Conservation (phyloP, 2,329 filamentous ascomycete species). For the Pyrenophora seminiperda region DNA sequence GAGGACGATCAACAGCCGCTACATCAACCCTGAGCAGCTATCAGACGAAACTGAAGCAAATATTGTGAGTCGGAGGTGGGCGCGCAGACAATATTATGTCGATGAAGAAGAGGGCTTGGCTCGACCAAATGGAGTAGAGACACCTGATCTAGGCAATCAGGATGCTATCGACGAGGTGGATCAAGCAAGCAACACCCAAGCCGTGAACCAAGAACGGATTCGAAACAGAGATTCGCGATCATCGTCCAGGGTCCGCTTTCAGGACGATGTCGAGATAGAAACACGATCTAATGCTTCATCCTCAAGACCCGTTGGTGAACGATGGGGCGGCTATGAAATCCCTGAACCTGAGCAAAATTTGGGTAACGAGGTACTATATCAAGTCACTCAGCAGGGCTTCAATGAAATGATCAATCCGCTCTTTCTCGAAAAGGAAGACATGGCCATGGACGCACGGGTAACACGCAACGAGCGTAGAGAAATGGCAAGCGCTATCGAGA, state of each 20-base stretch:
- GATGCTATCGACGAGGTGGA: constrained; percentile 18
- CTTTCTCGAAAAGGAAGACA: constrained; percentile 80
- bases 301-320: constrained; percentile 68
- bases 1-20: constrained; percentile 13
- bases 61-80: constrained; percentile 69
- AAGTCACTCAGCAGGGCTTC: constrained; percentile 88
- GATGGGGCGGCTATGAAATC: constrained; percentile 79
- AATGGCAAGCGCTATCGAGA: constrained; percentile 28
- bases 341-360: constrained; percentile 81
- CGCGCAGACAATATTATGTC: constrained; percentile 77
- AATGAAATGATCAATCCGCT: constrained; percentile 89
- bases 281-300: constrained; percentile 74
- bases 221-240: constrained; percentile 62
- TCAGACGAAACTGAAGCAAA: constrained; percentile 19
- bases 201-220: constrained; percentile 19
- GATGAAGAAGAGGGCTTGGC: constrained; percentile 79
- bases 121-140: constrained; percentile 27
- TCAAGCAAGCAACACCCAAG: constrained; percentile 15
- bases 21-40: constrained; percentile 8
- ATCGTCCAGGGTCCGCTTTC: constrained; percentile 79
- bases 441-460: constrained; percentile 68
- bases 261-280: constrained; percentile 73
- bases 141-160: constrained; percentile 10
- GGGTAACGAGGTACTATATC: constrained; percentile 86
- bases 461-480: constrained; percentile 39